phyloP scores from a whole-genome alignment of 352 stramenopile species.

The Pythium pectinolyticum region DNA sequence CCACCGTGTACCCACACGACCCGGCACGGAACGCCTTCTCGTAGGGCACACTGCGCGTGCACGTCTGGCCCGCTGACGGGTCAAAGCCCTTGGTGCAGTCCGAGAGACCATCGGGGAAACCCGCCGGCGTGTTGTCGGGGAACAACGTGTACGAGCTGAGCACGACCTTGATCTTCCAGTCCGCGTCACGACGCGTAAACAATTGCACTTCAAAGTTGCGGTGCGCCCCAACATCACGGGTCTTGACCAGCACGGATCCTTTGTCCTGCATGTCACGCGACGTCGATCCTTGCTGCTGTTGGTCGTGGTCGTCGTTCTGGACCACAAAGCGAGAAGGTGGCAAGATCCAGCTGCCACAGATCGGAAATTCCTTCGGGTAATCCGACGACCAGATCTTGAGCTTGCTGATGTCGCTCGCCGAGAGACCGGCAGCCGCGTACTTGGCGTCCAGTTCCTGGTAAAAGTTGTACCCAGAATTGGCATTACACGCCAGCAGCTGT shows the following conservation, averaged over 20 bases:
- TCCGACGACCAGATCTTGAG: constrained; percentile 80
- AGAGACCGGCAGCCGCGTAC: constrained; percentile 48
- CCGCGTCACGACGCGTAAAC: constrained; percentile 35
- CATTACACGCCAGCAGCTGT: constrained; percentile 51
- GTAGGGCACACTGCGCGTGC: constrained; percentile 38
- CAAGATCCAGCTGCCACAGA: constrained; percentile 67
- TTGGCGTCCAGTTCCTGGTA: constrained; percentile 51
- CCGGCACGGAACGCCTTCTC: constrained; percentile 50
- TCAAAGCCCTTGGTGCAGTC: constrained; percentile 32
- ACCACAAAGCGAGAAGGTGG: constrained; percentile 61
- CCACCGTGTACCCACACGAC: constrained; percentile 52
- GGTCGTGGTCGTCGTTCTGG: constrained; percentile 79
- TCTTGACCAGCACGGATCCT: constrained; percentile 58
- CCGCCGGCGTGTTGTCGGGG: constrained; percentile 16
- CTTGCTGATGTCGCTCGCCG: constrained; percentile 53
- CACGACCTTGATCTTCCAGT: constrained; percentile 72
- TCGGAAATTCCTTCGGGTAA: constrained; percentile 57
- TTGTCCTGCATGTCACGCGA: constrained; percentile 56
- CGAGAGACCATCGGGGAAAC: constrained; percentile 49
- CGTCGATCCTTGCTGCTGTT: constrained; percentile 50
- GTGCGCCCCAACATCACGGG: constrained; percentile 48
- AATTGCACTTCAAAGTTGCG: constrained; percentile 59
- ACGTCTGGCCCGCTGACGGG: constrained; percentile 32
- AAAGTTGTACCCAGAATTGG: constrained; percentile 61
- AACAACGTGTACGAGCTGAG: constrained; percentile 69